Evolutionary conservation across 371 early-diverging fungal species (phyloP).

Genomic region (Chytridiales sp.): DNA sequence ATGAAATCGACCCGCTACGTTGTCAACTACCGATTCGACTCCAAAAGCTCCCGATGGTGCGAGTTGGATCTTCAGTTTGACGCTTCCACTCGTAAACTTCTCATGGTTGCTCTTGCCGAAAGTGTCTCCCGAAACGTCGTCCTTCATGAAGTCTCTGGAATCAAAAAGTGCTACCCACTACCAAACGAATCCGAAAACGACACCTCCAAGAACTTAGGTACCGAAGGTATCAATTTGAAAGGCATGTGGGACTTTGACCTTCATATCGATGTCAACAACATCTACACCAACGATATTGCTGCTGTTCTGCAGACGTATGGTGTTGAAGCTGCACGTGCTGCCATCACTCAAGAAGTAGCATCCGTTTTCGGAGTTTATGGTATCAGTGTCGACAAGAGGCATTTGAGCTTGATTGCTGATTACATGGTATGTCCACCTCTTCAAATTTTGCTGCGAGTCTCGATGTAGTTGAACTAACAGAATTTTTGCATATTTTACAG

Average conservation of each 20-base stretch:
- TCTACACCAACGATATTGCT: constrained; percentile 97
- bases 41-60: constrained; percentile 68
- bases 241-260: constrained; percentile 79
- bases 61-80: constrained; percentile 80
- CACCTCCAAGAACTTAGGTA: constrained; percentile 67
- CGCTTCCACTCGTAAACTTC: constrained; percentile 84
- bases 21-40: constrained; percentile 65
- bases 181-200: constrained; percentile 76
- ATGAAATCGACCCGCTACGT: constrained; percentile 44
- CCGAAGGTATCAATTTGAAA: constrained; percentile 89
- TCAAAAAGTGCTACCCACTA: constrained; percentile 74
- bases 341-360: constrained; percentile 95
- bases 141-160: constrained; percentile 84
- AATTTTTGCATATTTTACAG: constrained; percentile 27
- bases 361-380: constrained; percentile 98
- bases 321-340: constrained; percentile 97
- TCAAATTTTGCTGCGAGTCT: not conserved
- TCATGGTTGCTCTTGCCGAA: constrained; percentile 89
- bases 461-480: not conserved
- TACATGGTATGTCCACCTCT: constrained; percentile 75
- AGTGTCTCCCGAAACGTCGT: constrained; percentile 64
- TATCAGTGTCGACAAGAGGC: constrained; percentile 94
- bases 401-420: constrained; percentile 97
- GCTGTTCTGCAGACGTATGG: constrained; percentile 93
- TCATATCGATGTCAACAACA: constrained; percentile 75